Conservation (phyloP, 176 grass and related monocot genomes). For the Aegilops speltoides region DNA sequence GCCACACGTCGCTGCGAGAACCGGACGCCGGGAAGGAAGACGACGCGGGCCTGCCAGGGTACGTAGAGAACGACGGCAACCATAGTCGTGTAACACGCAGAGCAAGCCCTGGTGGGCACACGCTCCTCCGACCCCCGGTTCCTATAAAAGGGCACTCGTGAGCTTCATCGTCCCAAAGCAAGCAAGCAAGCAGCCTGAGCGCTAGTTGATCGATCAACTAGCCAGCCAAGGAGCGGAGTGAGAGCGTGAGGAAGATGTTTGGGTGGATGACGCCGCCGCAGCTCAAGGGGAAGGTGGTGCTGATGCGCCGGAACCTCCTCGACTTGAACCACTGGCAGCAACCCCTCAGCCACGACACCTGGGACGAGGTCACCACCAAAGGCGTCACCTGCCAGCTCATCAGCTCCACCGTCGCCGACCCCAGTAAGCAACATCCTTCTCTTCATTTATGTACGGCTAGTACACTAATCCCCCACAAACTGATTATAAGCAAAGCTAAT, state of each 20-base stretch:
- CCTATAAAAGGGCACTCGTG: not conserved
- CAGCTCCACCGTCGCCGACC: constrained; percentile 50
- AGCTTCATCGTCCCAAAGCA: not conserved
- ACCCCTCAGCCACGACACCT: constrained; percentile 30
- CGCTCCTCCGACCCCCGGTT: not conserved
- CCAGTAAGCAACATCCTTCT: constrained; percentile 3
- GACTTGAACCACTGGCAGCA: constrained; percentile 46
- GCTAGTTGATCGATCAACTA: not conserved
- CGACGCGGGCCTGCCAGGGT: not conserved
- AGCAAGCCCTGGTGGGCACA: not conserved
- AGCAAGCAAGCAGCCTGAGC: not conserved
- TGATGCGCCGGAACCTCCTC: constrained; percentile 46
- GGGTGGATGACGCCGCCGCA: not conserved
- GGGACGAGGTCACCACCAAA: constrained; percentile 51
- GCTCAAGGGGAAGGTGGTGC: not conserved
- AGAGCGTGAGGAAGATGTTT: not conserved
- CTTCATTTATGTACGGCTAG: too few species aligned
- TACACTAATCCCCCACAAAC: not conserved
- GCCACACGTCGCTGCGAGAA: not conserved
- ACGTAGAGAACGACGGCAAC: not conserved
- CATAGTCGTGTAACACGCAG: not conserved
- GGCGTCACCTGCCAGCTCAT: constrained; percentile 53
- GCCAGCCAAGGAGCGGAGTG: not conserved
- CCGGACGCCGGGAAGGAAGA: not conserved
- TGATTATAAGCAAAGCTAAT: not conserved